Evolutionary conservation across 768 basidiomycete genomes (phyloP).

Genomic region (Thelephora aurantiotincta): DNA sequence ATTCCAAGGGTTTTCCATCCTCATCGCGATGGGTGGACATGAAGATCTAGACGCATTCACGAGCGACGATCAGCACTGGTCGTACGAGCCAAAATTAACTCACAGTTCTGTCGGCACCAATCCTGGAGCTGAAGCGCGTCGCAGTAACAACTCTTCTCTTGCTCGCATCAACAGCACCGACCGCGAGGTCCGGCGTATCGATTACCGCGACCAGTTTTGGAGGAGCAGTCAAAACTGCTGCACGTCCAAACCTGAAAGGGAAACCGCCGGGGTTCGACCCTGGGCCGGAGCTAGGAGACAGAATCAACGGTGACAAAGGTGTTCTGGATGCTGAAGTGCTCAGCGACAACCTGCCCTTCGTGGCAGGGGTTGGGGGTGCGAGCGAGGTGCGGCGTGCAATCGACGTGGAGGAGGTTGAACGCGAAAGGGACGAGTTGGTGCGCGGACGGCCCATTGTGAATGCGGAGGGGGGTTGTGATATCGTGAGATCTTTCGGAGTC

Average conservation of each 20-base stretch:
- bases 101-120: slow-evolving; percentile 73
- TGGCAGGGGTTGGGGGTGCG: slow-evolving; percentile 8
- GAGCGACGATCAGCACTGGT: background rate
- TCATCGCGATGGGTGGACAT: slow-evolving; percentile 71
- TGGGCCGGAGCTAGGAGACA: slow-evolving; percentile 19
- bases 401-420: slow-evolving; percentile 38
- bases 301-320: slow-evolving; percentile 32
- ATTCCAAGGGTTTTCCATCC: slow-evolving; percentile 17
- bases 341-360: slow-evolving; percentile 25
- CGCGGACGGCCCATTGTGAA: slow-evolving; percentile 15
- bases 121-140: slow-evolving; percentile 73
- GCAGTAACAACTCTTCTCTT: slow-evolving; percentile 79
- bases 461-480: background rate
- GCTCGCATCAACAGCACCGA: slow-evolving; percentile 75
- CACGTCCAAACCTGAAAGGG: slow-evolving; percentile 44
- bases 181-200: slow-evolving; percentile 80
- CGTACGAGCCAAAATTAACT: slow-evolving; percentile 14
- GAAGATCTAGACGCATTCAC: slow-evolving; percentile 39
- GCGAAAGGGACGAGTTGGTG: slow-evolving; percentile 35
- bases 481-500: background rate
- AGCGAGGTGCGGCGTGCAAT: slow-evolving; percentile 25
- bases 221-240: slow-evolving; percentile 70
- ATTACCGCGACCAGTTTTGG: slow-evolving; percentile 73
- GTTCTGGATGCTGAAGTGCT: slow-evolving; percentile 25
- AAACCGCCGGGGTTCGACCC: slow-evolving; percentile 21